Percentiles rank a stretch among this genome's conserved stretches.
phyloP scores from a whole-genome alignment of 1,284 basidiomycete genomes.

The Takashimella koratensis region DNA sequence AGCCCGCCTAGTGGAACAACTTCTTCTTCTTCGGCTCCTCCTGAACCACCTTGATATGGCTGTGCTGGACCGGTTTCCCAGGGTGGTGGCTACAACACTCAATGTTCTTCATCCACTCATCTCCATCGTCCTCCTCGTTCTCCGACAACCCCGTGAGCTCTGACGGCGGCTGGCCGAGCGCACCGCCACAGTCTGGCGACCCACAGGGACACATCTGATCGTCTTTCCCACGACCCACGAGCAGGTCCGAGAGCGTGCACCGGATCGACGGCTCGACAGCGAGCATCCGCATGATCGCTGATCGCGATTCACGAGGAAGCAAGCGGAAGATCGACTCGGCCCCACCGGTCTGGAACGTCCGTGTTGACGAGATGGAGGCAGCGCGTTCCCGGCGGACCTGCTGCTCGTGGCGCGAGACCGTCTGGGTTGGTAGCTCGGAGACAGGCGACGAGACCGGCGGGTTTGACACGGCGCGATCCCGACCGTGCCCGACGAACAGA shows the following conservation, averaged over 20 bases:
- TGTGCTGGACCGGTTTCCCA: conserved; percentile 43
- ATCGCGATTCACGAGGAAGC: conserved; percentile 84
- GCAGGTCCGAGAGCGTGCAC: conserved; percentile 88
- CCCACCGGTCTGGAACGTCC: conserved; percentile 73
- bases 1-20: conserved; percentile 49
- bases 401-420: conserved; percentile 27
- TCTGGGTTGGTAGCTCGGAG: background rate
- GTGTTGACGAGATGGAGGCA: conserved; percentile 39
- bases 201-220: conserved; percentile 75
- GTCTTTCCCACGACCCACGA: conserved; percentile 72
- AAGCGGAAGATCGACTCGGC: conserved; percentile 98
- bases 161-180: conserved; percentile 45
- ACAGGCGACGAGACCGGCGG: background rate
- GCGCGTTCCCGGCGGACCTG: conserved; percentile 41
- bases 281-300: conserved; percentile 89
- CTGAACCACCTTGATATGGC: conserved; percentile 50
- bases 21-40: conserved; percentile 49
- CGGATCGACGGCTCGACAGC: conserved; percentile 82
- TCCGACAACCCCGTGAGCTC: conserved; percentile 40
- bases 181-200: conserved; percentile 51
- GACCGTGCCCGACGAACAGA: background rate
- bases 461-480: conserved; percentile 22
- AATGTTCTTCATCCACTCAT: conserved; percentile 66
- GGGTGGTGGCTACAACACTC: conserved; percentile 60
- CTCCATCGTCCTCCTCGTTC: conserved; percentile 47